phyloP scores from a whole-genome alignment of 805 yeast species.

The Wickerhamomyces rabaulensis region DNA sequence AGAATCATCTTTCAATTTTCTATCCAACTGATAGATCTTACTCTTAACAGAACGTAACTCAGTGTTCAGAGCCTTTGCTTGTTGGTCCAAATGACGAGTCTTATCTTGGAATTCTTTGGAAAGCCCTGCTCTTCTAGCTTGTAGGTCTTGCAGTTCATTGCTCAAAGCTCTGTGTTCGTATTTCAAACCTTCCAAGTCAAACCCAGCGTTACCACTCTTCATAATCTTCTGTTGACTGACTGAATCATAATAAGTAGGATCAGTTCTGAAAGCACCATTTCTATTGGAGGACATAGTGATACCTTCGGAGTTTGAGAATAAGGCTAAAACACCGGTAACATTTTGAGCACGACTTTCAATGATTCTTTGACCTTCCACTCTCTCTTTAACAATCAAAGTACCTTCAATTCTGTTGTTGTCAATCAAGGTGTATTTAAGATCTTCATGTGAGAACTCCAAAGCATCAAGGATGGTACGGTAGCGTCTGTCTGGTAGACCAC shows the following conservation, averaged over 20 bases:
- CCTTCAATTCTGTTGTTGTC: slow-evolving; percentile 60
- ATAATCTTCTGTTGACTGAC: slow-evolving; percentile 10
- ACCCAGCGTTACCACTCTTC: slow-evolving; percentile 1
- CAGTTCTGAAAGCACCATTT: slow-evolving; percentile 42
- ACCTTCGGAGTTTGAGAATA: slow-evolving; percentile 38
- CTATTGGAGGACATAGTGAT: slow-evolving; percentile 35
- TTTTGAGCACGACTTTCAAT: slow-evolving; percentile 33
- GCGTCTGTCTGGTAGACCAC: slow-evolving; percentile 36
- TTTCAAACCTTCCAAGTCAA: slow-evolving; percentile 7
- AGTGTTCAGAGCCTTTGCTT: not conserved
- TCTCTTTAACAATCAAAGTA: slow-evolving; percentile 45
- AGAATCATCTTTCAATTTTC: slow-evolving; percentile 39
- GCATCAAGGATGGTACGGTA: slow-evolving; percentile 55
- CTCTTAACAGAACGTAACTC: slow-evolving; percentile 9
- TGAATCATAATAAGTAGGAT: slow-evolving; percentile 44
- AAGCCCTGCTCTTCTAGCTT: slow-evolving; percentile 10
- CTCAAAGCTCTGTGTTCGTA: not conserved
- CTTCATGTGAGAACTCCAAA: slow-evolving; percentile 48
- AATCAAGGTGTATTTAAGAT: slow-evolving; percentile 55
- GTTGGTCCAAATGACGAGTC: slow-evolving; percentile 1
- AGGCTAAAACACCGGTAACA: slow-evolving; percentile 37
- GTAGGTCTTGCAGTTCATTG: not conserved
- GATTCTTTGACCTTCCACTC: slow-evolving; percentile 44
- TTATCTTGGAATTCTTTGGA: slow-evolving; percentile 8
- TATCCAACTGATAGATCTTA: slow-evolving; percentile 29